Percentiles rank a stretch among this genome's conserved stretches.
Evolutionary conservation across 352 stramenopile species (phyloP).

Genomic region (Plasmopara viticola): DNA sequence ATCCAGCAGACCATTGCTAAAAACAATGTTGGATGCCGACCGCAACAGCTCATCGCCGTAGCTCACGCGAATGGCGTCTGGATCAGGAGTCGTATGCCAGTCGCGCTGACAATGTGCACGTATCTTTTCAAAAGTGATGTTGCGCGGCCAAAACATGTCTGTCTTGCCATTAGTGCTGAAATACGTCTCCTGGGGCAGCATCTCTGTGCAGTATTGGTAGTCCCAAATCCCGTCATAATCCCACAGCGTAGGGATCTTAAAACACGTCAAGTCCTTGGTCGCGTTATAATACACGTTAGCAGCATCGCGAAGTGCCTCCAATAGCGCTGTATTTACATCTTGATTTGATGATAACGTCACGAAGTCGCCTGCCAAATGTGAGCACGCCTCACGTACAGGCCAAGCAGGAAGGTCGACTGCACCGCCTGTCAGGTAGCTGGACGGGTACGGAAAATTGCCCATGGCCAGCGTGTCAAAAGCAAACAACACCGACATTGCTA

Average conservation of each 20-base stretch:
- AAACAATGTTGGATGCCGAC: slow-evolving; percentile 90
- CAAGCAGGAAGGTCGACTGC: slow-evolving; percentile 78
- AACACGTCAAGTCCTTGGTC: slow-evolving; percentile 61
- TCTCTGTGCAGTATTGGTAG: slow-evolving; percentile 91
- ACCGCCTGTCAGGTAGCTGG: slow-evolving; percentile 87
- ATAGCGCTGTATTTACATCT: slow-evolving; percentile 24
- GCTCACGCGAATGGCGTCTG: slow-evolving; percentile 65
- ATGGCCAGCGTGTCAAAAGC: slow-evolving; percentile 93
- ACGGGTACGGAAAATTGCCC: slow-evolving; percentile 94
- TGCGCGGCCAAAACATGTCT: slow-evolving; percentile 90
- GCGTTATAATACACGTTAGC: slow-evolving; percentile 89
- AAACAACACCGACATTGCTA: slow-evolving; percentile 73
- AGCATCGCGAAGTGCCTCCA: slow-evolving; percentile 53
- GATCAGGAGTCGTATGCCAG: slow-evolving; percentile 64
- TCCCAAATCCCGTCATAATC: slow-evolving; percentile 88
- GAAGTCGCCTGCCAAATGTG: slow-evolving; percentile 48
- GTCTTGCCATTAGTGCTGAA: slow-evolving; percentile 81
- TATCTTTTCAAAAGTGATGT: slow-evolving; percentile 56
- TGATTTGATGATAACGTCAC: slow-evolving; percentile 18
- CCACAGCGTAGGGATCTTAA: slow-evolving; percentile 57
- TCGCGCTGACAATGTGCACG: slow-evolving; percentile 48
- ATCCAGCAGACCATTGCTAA: slow-evolving; percentile 92
- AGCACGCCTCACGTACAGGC: slow-evolving; percentile 89
- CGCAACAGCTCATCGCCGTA: slow-evolving; percentile 64
- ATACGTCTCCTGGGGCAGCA: slow-evolving; percentile 86